phyloP scores from a whole-genome alignment of 306 rosid species.

The peach (Prunus persica) region DNA sequence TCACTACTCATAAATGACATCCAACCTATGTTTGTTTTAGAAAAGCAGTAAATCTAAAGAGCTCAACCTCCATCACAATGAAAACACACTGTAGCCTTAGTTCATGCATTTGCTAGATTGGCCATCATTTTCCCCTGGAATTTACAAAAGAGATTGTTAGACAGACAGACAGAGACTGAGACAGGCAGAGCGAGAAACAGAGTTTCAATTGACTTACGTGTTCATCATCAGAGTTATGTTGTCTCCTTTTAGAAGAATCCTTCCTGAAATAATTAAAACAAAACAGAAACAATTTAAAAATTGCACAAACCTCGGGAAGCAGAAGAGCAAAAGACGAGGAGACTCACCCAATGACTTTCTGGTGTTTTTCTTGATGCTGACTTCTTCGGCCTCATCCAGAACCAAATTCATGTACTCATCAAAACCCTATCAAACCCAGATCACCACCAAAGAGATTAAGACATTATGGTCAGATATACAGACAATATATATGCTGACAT shows the following conservation, averaged over 20 bases:
- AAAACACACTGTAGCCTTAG: background rate
- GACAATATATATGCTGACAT: background rate
- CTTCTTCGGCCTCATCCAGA: slow-evolving; percentile 71
- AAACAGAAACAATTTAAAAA: slow-evolving; percentile 19
- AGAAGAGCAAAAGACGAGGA: background rate
- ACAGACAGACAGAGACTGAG: background rate
- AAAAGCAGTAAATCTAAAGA: slow-evolving; percentile 7
- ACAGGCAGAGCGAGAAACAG: background rate
- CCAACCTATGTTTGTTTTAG: background rate
- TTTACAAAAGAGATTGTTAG: background rate
- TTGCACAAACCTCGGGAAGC: background rate
- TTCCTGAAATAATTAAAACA: slow-evolving; percentile 40
- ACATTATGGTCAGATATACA: background rate
- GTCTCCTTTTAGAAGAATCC: slow-evolving; percentile 90
- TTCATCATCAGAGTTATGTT: slow-evolving; percentile 89
- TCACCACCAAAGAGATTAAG: background rate
- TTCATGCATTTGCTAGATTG: background rate
- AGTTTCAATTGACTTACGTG: slow-evolving; percentile 49
- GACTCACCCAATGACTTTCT: slow-evolving; percentile 58
- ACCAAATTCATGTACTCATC: slow-evolving; percentile 75
- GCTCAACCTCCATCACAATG: slow-evolving; percentile 15
- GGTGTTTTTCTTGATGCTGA: slow-evolving; percentile 71
- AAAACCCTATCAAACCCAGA: slow-evolving; percentile 47
- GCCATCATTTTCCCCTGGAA: slow-evolving; percentile 67
- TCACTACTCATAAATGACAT: slow-evolving; percentile 10